Conservation (phyloP, 2,329 filamentous ascomycete species). For the Hortaea sp. region DNA sequence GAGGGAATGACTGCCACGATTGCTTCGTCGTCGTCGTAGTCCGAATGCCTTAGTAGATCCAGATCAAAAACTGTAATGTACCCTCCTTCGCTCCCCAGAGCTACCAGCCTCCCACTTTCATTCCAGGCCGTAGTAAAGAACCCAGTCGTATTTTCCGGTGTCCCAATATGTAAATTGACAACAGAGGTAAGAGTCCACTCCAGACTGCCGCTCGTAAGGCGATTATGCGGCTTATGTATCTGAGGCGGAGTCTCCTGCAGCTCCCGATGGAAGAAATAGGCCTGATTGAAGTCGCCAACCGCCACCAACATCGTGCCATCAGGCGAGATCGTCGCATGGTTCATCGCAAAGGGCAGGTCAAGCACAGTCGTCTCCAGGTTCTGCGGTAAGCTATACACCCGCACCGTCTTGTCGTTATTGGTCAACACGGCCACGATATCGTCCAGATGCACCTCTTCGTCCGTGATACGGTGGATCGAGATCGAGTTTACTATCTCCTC, state of each 20-base stretch:
- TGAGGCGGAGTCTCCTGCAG: constrained; percentile 22
- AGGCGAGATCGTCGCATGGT: constrained; percentile 87
- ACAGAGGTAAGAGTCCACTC: constrained; percentile 34
- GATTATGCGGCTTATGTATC: constrained; percentile 29
- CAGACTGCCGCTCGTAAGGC: constrained; percentile 22
- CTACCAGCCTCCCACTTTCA: constrained; percentile 58
- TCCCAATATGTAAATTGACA: constrained; percentile 32
- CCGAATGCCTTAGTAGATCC: constrained; percentile 26
- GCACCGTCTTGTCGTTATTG: constrained; percentile 87
- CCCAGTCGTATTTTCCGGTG: constrained; percentile 33
- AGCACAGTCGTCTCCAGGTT: constrained; percentile 60
- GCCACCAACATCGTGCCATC: constrained; percentile 72
- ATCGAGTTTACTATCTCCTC: constrained; percentile 58
- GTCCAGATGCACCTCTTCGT: constrained; percentile 37
- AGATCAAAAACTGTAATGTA: constrained; percentile 67
- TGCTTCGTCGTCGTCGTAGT: constrained; percentile 44
- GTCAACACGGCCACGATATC: constrained; percentile 63
- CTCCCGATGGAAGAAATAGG: constrained; percentile 66
- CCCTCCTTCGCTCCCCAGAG: constrained; percentile 71
- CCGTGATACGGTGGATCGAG: constrained; percentile 49
- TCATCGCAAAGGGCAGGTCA: constrained; percentile 74
- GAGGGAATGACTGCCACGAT: constrained; percentile 69
- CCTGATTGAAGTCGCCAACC: constrained; percentile 76
- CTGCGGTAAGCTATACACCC: constrained; percentile 65
- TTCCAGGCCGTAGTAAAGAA: constrained; percentile 76